A percentile compares a stretch with the other conserved stretches of the same genome.
Conservation (phyloP, 495 filamentous ascomycete genomes). For the Sporormia fimetaria region DNA sequence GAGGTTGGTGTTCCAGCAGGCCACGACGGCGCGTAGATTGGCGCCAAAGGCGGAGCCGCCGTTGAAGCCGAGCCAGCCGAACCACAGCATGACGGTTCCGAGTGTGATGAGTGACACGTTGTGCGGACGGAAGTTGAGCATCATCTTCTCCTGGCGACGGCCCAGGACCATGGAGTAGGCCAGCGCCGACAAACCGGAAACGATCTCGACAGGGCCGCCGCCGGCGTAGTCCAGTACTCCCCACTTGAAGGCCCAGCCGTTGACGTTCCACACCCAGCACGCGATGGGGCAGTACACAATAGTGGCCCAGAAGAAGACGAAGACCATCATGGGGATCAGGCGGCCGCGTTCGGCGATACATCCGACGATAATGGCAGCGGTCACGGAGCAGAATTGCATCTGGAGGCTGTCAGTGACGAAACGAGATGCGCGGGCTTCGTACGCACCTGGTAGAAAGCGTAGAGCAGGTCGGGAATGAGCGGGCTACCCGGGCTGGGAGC, state of each 20-base stretch:
- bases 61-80: slow-evolving; percentile 98
- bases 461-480: slow-evolving; percentile 52
- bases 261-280: slow-evolving; percentile 90
- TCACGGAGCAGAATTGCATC: slow-evolving; percentile 95
- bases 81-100: slow-evolving; percentile 92
- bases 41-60: slow-evolving; percentile 94
- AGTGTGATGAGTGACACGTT: slow-evolving; percentile 96
- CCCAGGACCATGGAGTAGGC: slow-evolving; percentile 95
- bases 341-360: slow-evolving; percentile 90
- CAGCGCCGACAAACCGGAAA: slow-evolving; percentile 80
- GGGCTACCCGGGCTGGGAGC: slow-evolving; percentile 53
- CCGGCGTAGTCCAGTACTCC: slow-evolving; percentile 95
- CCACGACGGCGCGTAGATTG: slow-evolving; percentile 89
- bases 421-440: neutral
- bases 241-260: slow-evolving; percentile 86
- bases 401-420: slow-evolving; percentile 29
- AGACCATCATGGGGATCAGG: slow-evolving; percentile 88
- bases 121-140: slow-evolving; percentile 79
- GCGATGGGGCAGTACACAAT: slow-evolving; percentile 94
- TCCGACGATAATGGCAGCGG: slow-evolving; percentile 85
- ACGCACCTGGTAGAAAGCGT: slow-evolving; percentile 56
- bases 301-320: slow-evolving; percentile 91
- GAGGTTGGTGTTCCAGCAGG: slow-evolving; percentile 94
- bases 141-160: slow-evolving; percentile 97
- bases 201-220: slow-evolving; percentile 96